Conservation (phyloP, 2,329 filamentous ascomycete species). For the Aspergillus thermomutatus region DNA sequence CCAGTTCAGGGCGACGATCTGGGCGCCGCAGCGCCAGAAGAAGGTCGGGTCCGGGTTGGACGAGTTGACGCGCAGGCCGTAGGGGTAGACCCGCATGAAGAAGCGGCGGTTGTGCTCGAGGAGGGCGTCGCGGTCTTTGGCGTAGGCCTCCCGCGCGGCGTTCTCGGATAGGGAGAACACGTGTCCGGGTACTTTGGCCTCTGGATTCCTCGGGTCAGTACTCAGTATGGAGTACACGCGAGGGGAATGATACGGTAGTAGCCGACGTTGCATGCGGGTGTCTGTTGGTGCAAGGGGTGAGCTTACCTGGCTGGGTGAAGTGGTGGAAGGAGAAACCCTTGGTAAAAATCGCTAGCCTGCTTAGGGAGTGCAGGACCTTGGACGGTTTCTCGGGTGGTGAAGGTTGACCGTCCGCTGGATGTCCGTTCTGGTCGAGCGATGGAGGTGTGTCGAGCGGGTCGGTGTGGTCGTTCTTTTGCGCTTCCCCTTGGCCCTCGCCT, state of each 20-base stretch:
- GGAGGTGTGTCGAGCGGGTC: constrained; percentile 9
- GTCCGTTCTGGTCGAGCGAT: background rate
- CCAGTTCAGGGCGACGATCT: constrained; percentile 93
- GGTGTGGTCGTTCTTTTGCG: constrained; percentile 10
- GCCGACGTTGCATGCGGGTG: no score
- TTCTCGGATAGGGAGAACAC: constrained; percentile 64
- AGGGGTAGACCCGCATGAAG: constrained; percentile 86
- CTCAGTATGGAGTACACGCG: background rate
- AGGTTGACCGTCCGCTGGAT: background rate
- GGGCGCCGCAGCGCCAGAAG: constrained; percentile 85
- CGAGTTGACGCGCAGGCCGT: constrained; percentile 73
- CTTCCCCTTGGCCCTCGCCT: constrained; percentile 28
- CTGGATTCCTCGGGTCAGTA: constrained; percentile 21
- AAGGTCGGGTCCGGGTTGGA: constrained; percentile 82
- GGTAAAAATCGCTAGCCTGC: constrained; percentile 78
- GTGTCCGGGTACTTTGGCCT: constrained; percentile 56
- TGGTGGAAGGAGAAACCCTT: constrained; percentile 76
- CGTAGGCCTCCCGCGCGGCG: constrained; percentile 63
- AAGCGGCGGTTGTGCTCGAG: constrained; percentile 79
- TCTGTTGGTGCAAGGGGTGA: constrained; percentile 6
- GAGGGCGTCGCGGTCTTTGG: constrained; percentile 53
- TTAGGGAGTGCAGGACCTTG: constrained; percentile 70
- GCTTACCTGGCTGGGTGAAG: constrained; percentile 64
- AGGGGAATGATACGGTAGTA: background rate
- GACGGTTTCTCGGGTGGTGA: constrained; percentile 45